Evolutionary conservation across 169 alveolate genomes (phyloP), one percentile per base, ranked within the genome.

Genomic region (Cryptosporidium bovis): DNA sequence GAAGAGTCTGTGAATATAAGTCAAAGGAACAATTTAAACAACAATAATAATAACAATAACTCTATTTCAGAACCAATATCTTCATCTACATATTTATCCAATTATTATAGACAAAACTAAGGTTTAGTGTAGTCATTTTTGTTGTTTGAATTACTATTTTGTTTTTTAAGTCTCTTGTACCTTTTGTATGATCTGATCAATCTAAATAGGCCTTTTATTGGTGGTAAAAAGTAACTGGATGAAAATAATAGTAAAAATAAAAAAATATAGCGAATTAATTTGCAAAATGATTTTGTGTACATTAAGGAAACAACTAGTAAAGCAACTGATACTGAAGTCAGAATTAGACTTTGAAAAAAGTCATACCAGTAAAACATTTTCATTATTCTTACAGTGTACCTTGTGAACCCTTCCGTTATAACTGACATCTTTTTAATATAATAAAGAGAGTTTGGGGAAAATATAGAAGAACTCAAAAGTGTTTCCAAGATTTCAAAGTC

Each of bases 161-260:
- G 51, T 12, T 16, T 71, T 60, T 62, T 77, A 20, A 77, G 31
- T 18, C 6, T 77, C 50, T 24, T 77, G 31, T 55, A 77, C 40
- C 34, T 55, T 44, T 44, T 77, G 33, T 60, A 77, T 2, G 87
- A 56, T 27, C 29, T 77, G 0, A 77, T 15, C 3, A 77, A 58
- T 77, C 87, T 77, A 4, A 62, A 15, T 1, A 62, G 1, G 20
- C 87, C 71, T 62, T 77, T 77, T 20, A 77, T 56, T 1, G 71
- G 87, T 40, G 87, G 71, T 46, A 77, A 53, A 24, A 62, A 56
- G 48, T 24, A 62, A 44, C 51, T 27, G 16, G 71, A 56, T 34
- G 77, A 40, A n/a, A 77, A 20, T 6, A 48, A n/a, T 44, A 62
- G 2, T 40, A 15, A 18, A 16, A 31, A 15, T 48, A 77, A 40